phyloP scores from a whole-genome alignment of 768 basidiomycete genomes.

The Dacryopinax spathularia region DNA sequence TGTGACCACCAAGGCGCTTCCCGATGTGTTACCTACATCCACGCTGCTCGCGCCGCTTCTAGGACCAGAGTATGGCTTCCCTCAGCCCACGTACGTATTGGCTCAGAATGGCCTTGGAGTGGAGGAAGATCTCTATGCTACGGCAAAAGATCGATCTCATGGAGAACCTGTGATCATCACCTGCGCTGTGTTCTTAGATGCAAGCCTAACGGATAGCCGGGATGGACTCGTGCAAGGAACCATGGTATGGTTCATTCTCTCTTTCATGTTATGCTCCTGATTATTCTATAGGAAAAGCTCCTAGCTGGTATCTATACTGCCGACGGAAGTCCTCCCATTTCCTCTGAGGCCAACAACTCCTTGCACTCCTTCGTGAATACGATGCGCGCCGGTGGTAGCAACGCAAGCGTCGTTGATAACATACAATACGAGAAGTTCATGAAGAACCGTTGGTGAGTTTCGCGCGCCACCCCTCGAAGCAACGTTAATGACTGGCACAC shows the following conservation, averaged over 20 bases:
- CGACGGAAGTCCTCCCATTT: not conserved
- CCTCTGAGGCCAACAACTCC: not conserved
- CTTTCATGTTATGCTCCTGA: not conserved
- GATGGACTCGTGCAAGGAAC: conserved; percentile 10
- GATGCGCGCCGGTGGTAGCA: conserved; percentile 4
- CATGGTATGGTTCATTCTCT: conserved; percentile 8
- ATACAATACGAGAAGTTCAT: conserved; percentile 10
- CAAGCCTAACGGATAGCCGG: conserved; percentile 7
- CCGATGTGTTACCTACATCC: conserved; percentile 47
- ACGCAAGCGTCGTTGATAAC: conserved; percentile 7
- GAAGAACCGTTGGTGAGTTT: conserved; percentile 8
- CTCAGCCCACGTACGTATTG: conserved; percentile 46
- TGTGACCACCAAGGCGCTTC: conserved; percentile 55
- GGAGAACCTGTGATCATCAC: conserved; percentile 20
- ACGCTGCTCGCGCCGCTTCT: conserved; percentile 43
- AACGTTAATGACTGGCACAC: not conserved
- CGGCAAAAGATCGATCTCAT: conserved; percentile 16
- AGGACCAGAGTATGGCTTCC: conserved; percentile 31
- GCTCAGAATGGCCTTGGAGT: conserved; percentile 62
- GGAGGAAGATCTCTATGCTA: conserved; percentile 48
- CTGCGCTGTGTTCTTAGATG: conserved; percentile 2
- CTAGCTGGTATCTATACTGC: not conserved
- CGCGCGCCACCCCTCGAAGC: not conserved
- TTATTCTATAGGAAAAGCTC: not conserved
- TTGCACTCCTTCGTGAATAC: conserved; percentile 7